Conservation (phyloP, 169 alveolate genomes). For the Babesia ovis region DNA sequence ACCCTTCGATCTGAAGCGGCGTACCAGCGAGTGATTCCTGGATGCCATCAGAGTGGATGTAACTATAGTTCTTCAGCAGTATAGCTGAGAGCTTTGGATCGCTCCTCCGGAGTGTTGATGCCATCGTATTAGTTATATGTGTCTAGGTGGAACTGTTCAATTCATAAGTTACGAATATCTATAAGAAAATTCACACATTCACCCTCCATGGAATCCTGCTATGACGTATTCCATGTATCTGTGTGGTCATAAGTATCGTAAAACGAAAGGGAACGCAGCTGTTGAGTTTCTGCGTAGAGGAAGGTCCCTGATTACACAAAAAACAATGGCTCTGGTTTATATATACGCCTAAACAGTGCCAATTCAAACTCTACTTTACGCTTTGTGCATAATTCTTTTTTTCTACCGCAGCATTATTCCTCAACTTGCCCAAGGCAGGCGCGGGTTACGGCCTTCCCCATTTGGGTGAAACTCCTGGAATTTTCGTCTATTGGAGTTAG, state of each 20-base stretch:
- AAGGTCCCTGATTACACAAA: too few relatives aligned
- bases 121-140: conserved; percentile 22
- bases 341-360: too few relatives aligned
- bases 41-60: conserved; percentile 25
- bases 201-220: not conserved
- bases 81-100: conserved; percentile 41
- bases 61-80: conserved; percentile 31
- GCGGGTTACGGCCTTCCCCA: conserved; percentile 5
- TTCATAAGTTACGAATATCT: not conserved
- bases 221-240: too few relatives aligned
- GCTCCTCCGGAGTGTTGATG: conserved; percentile 21
- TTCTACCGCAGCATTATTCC: not conserved
- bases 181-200: not conserved
- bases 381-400: too few relatives aligned
- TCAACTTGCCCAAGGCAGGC: not conserved
- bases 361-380: too few relatives aligned
- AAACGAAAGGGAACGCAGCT: too few relatives aligned
- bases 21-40: conserved; percentile 44
- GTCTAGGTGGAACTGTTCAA: not conserved
- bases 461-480: not conserved
- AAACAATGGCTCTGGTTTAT: too few relatives aligned
- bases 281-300: too few relatives aligned
- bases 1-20: conserved; percentile 16
- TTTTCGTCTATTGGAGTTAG: not conserved
- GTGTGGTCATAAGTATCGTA: too few relatives aligned